Evolutionary conservation across 163 green algal species (phyloP).

Genomic region (Prototheca stagnorum): DNA sequence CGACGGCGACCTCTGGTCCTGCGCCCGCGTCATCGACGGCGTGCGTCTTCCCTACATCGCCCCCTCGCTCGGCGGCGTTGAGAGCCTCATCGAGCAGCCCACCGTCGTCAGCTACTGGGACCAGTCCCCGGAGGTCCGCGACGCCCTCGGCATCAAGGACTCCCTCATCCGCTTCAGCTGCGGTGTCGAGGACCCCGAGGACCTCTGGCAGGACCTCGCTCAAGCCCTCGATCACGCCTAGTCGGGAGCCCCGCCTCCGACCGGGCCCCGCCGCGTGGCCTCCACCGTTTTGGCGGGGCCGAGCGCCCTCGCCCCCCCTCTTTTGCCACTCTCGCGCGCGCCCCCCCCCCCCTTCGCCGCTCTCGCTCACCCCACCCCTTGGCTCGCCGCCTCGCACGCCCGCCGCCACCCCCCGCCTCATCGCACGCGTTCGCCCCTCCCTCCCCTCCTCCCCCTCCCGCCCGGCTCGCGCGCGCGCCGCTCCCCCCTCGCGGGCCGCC

Average conservation of each 20-base stretch:
- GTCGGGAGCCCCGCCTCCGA: not conserved
- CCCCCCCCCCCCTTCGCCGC: not conserved
- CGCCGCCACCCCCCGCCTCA: too few species aligned
- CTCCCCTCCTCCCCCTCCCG: too few species aligned
- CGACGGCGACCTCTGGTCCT: constrained; percentile 77
- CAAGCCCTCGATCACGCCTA: constrained; percentile 46
- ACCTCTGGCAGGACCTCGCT: constrained; percentile 84
- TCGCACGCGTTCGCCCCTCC: too few species aligned
- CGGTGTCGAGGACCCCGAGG: constrained; percentile 82
- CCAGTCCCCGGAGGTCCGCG: constrained; percentile 67
- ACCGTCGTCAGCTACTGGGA: constrained; percentile 94
- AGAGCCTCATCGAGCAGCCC: constrained; percentile 95
- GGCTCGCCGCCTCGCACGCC: too few species aligned
- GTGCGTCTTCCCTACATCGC: constrained; percentile 94
- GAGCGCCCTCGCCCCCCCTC: not conserved
- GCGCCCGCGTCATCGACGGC: constrained; percentile 81
- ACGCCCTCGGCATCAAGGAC: constrained; percentile 91
- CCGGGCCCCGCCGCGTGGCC: too few species aligned
- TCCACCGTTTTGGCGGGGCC: not conserved
- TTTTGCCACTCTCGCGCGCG: not conserved
- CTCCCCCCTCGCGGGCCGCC: too few species aligned
- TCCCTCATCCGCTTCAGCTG: constrained; percentile 87
- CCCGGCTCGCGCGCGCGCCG: too few species aligned
- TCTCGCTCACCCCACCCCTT: not conserved
- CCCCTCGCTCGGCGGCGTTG: constrained; percentile 85